Evolutionary conservation across 768 basidiomycete genomes (phyloP).

Genomic region (Tulasnella sp.): DNA sequence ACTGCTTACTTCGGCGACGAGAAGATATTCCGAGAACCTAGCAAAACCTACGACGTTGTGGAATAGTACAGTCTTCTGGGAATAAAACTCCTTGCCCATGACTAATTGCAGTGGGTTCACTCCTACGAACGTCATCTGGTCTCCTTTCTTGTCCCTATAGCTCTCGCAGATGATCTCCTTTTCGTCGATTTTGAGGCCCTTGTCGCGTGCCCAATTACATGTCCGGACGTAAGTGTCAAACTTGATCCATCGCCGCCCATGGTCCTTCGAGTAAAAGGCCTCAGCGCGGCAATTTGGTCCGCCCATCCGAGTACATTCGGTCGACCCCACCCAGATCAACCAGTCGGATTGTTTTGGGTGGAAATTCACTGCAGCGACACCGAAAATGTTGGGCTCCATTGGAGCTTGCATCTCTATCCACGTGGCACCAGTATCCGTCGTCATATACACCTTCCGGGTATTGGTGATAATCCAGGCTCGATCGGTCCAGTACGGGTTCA

Average conservation of each 20-base stretch:
- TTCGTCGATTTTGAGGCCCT: conserved; percentile 71
- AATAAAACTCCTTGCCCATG: conserved; percentile 69
- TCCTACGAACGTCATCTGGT: conserved; percentile 56
- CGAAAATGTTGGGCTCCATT: conserved; percentile 72
- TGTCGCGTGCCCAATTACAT: conserved; percentile 89
- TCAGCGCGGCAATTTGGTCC: conserved; percentile 62
- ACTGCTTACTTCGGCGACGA: conserved; percentile 81
- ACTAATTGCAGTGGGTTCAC: conserved; percentile 74
- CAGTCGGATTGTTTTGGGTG: conserved; percentile 73
- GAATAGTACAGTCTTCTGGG: conserved; percentile 70
- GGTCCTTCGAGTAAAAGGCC: conserved; percentile 68
- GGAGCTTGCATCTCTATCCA: conserved; percentile 66
- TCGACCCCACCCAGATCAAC: conserved; percentile 85
- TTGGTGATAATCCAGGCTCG: conserved; percentile 89
- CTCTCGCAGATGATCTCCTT: conserved; percentile 91
- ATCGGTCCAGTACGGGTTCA: conserved; percentile 73
- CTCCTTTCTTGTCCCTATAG: conserved; percentile 75
- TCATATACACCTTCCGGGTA: conserved; percentile 61
- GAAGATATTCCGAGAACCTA: conserved; percentile 93
- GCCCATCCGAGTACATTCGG: conserved; percentile 52
- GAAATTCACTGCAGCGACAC: conserved; percentile 74
- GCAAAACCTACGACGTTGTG: conserved; percentile 90
- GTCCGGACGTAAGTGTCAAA: conserved; percentile 85
- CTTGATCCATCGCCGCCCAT: conserved; percentile 71
- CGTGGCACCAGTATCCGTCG: conserved; percentile 70